A percentile compares a stretch with the other conserved stretches of the same genome.
Evolutionary conservation across 768 basidiomycete genomes (phyloP).

Genomic region (Mycena polygramma): DNA sequence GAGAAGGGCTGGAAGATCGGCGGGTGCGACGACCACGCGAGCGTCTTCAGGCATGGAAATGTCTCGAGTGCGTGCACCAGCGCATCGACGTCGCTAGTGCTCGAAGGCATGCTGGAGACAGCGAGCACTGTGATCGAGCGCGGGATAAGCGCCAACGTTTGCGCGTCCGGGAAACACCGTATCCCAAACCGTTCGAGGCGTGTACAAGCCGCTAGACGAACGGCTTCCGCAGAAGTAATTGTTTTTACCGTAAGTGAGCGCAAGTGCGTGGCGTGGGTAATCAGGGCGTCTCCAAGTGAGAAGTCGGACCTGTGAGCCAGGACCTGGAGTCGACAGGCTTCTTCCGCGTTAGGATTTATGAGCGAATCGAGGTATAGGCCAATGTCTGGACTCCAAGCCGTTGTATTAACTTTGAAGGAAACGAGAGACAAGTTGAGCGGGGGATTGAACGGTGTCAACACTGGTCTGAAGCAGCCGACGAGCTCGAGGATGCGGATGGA

Average conservation of each 20-base stretch:
- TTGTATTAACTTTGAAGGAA: constrained; percentile 20
- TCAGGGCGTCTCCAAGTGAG: too few species aligned
- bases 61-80: constrained; percentile 5
- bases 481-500: constrained; percentile 33
- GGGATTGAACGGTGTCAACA: constrained; percentile 23
- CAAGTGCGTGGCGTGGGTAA: constrained; percentile 23
- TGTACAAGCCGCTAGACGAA: not conserved
- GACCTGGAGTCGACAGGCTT: too few species aligned
- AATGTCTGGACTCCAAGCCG: not conserved
- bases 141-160: constrained; percentile 22
- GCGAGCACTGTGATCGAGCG: constrained; percentile 23
- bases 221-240: not conserved
- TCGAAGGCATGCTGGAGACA: not conserved
- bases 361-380: too few species aligned
- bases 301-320: too few species aligned
- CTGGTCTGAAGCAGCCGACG: not conserved
- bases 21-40: constrained; percentile 19
- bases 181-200: too few species aligned
- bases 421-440: constrained; percentile 21
- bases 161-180: constrained; percentile 19
- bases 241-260: constrained; percentile 25
- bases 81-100: not conserved
- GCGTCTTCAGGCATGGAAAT: constrained; percentile 18
- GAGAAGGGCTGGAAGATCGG: not conserved
- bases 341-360: too few species aligned